A percentile compares a stretch with the other conserved stretches of the same genome.
Evolutionary conservation across 768 basidiomycete genomes (phyloP).

Genomic region (Mycena chlorophos): DNA sequence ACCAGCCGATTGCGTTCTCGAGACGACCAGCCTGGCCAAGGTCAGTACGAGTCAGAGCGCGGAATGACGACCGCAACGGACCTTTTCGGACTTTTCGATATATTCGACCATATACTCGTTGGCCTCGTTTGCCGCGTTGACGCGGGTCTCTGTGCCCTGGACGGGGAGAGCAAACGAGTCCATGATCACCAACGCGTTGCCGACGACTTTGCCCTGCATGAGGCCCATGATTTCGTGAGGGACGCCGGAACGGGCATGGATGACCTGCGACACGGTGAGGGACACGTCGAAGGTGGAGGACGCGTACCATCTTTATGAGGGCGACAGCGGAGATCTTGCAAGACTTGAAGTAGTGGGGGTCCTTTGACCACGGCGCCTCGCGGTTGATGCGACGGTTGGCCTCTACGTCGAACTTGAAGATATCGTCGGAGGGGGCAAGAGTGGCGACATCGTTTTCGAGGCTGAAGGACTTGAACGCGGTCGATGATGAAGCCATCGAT

Average conservation of each 20-base stretch:
- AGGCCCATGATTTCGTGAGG: slow-evolving; percentile 99
- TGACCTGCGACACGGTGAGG: slow-evolving; percentile 61
- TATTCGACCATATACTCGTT: slow-evolving; percentile 99
- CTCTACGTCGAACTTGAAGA: slow-evolving; percentile 72
- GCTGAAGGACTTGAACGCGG: slow-evolving; percentile 72
- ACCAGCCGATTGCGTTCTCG: slow-evolving; percentile 95
- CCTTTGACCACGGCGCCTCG: slow-evolving; percentile 81
- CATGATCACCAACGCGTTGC: slow-evolving; percentile 79
- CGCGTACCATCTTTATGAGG: slow-evolving; percentile 85
- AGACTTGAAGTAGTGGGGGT: slow-evolving; percentile 81
- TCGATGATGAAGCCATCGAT: slow-evolving; percentile 19
- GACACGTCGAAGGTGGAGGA: slow-evolving; percentile 4
- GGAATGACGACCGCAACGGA: slow-evolving; percentile 31
- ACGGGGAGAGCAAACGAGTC: slow-evolving; percentile 97
- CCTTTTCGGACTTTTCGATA: slow-evolving; percentile 77
- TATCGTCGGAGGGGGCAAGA: slow-evolving; percentile 74
- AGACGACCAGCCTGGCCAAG: slow-evolving; percentile 67
- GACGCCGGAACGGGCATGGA: slow-evolving; percentile 96
- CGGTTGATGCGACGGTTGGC: slow-evolving; percentile 66
- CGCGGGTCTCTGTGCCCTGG: slow-evolving; percentile 96
- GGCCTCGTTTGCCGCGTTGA: slow-evolving; percentile 93
- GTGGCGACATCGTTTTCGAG: slow-evolving; percentile 70
- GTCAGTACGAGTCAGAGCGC: slow-evolving; percentile 2
- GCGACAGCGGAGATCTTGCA: slow-evolving; percentile 96
- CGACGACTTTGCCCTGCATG: slow-evolving; percentile 95